Evolutionary conservation across 1,284 basidiomycete species (phyloP), one percentile per base, ranked within the genome.

Genomic region (Sphagnurus paluster): DNA sequence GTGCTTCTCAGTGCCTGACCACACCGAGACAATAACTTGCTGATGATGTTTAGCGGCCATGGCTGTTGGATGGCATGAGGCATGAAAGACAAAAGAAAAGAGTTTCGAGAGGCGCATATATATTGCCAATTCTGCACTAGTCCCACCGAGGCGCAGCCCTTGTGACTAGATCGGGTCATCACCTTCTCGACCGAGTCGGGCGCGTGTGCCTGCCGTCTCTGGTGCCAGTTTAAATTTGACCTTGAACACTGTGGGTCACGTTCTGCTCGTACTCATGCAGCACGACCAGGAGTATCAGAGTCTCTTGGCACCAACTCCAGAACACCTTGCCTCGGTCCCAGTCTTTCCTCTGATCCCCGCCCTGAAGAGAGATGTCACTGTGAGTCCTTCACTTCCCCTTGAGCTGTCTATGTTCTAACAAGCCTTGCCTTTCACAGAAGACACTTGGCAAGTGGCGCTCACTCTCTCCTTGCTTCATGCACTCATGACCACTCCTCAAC

Each of bases 281-380:
- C 23, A 26, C 46, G 80, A 83, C 63, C 61, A 65, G 42, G 80
- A 82, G 55, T 66, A 70, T 24, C 72, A 73, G 50, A 46, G 50
- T 38, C 65, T 84, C 8, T 65, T 82, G n/a, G 75, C 76, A 20
- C 80, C 82, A 4, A 72, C 77, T 1, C 69, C 73, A 34, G 82
- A 82, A 39, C 66, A 70, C 49, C 61, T 87, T 7, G 76, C 79
- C 7, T 69, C 80, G 2, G 71, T 87, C 56, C 82, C 78, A 56
- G 87, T 90, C 25, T 90, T 87, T 63, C 87, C 88, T 11, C 70
- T 90, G 24, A 87, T 90, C 50, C 79, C 79, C 13, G 74, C 79
- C 50, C 59, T 90, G 37, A 87, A 82, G 62, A 78, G 71, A 50
- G 86, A 90, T 63, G 75, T 85, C 16, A 73, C 73, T 7, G 87